A percentile compares a stretch with the other conserved stretches of the same genome.
Evolutionary conservation across 2,329 filamentous ascomycete species (phyloP).

Genomic region (Sporothrix brasiliensis): DNA sequence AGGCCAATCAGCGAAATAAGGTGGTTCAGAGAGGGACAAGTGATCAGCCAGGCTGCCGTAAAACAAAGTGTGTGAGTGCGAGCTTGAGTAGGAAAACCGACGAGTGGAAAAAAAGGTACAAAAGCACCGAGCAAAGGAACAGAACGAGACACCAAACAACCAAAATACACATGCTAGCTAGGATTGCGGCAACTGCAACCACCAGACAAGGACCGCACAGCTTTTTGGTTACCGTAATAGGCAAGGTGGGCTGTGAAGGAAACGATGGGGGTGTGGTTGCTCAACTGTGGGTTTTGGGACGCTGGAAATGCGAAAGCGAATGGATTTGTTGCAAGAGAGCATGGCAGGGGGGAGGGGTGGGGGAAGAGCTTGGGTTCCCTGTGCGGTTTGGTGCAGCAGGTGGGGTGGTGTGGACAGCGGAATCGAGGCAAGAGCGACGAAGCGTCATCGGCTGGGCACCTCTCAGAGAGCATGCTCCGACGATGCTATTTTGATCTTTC

Average conservation of each 20-base stretch:
- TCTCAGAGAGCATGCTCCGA: background rate
- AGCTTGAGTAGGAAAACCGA: background rate
- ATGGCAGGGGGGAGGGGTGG: conserved; percentile 12
- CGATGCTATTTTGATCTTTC: conserved; percentile 1
- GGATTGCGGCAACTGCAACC: conserved; percentile 27
- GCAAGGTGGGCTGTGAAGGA: conserved; percentile 34
- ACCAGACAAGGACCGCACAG: conserved; percentile 19
- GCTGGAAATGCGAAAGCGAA: conserved; percentile 6
- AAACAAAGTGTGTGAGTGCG: background rate
- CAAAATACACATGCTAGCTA: conserved; percentile 24
- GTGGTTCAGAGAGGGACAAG: background rate
- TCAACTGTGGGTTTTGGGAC: conserved; percentile 11
- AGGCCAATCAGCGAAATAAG: conserved; percentile 2
- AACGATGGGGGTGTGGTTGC: conserved; percentile 1
- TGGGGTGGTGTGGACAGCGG: background rate
- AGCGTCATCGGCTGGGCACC: conserved; percentile 14
- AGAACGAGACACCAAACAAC: background rate
- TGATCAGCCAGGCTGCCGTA: conserved; percentile 12
- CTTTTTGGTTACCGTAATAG: conserved; percentile 30
- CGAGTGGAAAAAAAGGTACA: background rate
- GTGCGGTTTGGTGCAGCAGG: conserved; percentile 15
- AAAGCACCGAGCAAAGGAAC: background rate
- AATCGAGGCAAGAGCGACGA: background rate
- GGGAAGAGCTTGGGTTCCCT: background rate
- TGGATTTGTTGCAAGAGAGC: background rate